Base-by-base conservation (phyloP, 306 rosid species). In the Abrus precatorius region DNA sequence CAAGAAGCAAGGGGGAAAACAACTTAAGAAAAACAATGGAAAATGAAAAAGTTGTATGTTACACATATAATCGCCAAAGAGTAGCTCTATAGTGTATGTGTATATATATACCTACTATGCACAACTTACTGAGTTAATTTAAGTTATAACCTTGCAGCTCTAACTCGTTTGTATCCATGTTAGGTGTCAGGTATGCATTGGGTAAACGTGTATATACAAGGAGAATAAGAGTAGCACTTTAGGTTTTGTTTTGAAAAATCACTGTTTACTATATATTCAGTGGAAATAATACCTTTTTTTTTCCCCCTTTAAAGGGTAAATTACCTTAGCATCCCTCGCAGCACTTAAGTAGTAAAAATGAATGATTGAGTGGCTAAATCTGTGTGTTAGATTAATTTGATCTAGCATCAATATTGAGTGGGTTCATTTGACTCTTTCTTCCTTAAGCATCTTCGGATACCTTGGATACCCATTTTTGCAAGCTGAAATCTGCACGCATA, bases 401-500 rank as follows among this genome's bases (percentile, higher is more conserved):
- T 36, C 40, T 36, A 36, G 40, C 40, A 2, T 36, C 40, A 36
- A 36, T 36, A 36, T 6, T 36, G 32, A 36, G 14, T 1, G 6
- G 69, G 27, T 69, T 83, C 68, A 87, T 71, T 91, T 84, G 47
- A 87, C 77, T 80, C 89, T 69, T 77, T 82, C 89, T 69, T 84
- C 87, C 68, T 78, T 73, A 49, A 85, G 91, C 60, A 86, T 81
- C 88, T 90, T 90, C 20, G 81, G 90, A 75, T 87, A 90, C 77
- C 92, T 77, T 0, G 90, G 86, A 76, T 85, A 88, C 69, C 93
- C 92, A 52, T 84, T 88, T 73, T 90, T 92, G 84, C 88, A 90
- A 49, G 90, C 94, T 36, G 97, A 87, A 82, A 92, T 70, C 97
- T 90, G 92, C 85, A 73, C 32, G 62, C 53, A 75, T 32, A 72